Base-by-base conservation (phyloP, 129 eudicot species). In the Centrapalus pauciflorus region DNA sequence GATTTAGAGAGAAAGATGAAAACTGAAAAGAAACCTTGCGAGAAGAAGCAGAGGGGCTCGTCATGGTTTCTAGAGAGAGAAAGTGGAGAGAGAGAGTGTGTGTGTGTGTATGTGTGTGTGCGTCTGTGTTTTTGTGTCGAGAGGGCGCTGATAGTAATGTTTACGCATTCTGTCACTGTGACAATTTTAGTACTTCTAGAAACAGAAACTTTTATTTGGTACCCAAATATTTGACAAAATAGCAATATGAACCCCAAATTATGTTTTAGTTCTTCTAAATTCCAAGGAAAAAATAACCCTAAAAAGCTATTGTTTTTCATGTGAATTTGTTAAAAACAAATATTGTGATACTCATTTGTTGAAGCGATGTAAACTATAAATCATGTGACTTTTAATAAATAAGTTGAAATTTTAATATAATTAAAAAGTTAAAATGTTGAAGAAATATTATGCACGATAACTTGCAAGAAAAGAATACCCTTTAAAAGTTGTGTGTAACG, bases 21-120 rank as follows among this genome's bases (percentile, higher is more conserved):
- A n/a, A n/a, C n/a, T n/a, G n/a, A n/a, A n/a, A 16, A 16, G 30
- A 52, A 34, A 85, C 92, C 92, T 82, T 85, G 79, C 88, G 92
- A 76, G 92, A 73, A 46, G 87, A 72, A 76, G 81, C 83, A 13
- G 92, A 85, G 27, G 92, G 61, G 70, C 85, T 82, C 28, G 88
- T 79, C 92, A 85, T 85, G 72, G 83, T 46, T 71, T 64, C 76
- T 40, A 75, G 71, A 62, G 54, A 71, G 46, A 61, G 77, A 73
- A 11, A 66, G 48, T 28, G 71, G 28, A 26, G 35, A 52, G 58
- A 33, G 46, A 16, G 52, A 14, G 45, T 12, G 61, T 21, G 51
- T 0, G 70, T 3, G 55, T 46, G 30, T 48, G 24, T 5, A 13
- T 56, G 11, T 55, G 24, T 28, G 17, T 50, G 17, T 46, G 54